Evolutionary conservation across 1,284 basidiomycete genomes (phyloP).

Genomic region (Tremellales sp.): DNA sequence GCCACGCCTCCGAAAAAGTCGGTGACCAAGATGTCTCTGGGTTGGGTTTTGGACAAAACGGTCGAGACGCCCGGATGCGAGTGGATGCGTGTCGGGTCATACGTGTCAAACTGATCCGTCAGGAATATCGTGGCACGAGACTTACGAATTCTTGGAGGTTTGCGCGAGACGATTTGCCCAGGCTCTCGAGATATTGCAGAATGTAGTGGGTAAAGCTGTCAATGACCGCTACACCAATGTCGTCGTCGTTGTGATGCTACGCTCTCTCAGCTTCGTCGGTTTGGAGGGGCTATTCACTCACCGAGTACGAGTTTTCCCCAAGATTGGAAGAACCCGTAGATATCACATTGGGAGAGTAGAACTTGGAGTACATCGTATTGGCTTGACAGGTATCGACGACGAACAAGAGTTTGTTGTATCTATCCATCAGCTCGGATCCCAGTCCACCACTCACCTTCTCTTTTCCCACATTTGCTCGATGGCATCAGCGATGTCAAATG

Average conservation of each 20-base stretch:
- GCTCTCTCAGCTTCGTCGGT: neutral
- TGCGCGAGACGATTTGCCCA: conserved; percentile 80
- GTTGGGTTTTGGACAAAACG: conserved; percentile 64
- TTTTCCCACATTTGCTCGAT: conserved; percentile 99
- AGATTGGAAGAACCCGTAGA: conserved; percentile 85
- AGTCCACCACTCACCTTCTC: conserved; percentile 60
- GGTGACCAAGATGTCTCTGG: conserved; percentile 72
- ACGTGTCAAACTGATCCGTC: conserved; percentile 65
- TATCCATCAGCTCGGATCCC: conserved; percentile 36
- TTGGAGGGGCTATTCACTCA: conserved; percentile 48
- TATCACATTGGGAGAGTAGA: conserved; percentile 93
- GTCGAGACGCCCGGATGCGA: conserved; percentile 84
- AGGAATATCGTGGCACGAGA: conserved; percentile 10
- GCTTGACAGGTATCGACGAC: conserved; percentile 99
- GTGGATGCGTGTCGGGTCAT: conserved; percentile 68
- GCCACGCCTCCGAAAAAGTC: conserved; percentile 95
- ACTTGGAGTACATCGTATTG: conserved; percentile 88
- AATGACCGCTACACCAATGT: conserved; percentile 93
- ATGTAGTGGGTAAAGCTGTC: conserved; percentile 92
- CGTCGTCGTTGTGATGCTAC: conserved; percentile 85
- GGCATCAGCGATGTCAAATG: conserved; percentile 92
- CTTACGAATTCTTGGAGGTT: conserved; percentile 82
- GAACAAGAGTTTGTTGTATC: conserved; percentile 95
- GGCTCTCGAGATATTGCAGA: conserved; percentile 83
- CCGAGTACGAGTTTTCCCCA: conserved; percentile 92